Conservation (phyloP, 2,329 filamentous ascomycete species). For the Xylaria sp. region DNA sequence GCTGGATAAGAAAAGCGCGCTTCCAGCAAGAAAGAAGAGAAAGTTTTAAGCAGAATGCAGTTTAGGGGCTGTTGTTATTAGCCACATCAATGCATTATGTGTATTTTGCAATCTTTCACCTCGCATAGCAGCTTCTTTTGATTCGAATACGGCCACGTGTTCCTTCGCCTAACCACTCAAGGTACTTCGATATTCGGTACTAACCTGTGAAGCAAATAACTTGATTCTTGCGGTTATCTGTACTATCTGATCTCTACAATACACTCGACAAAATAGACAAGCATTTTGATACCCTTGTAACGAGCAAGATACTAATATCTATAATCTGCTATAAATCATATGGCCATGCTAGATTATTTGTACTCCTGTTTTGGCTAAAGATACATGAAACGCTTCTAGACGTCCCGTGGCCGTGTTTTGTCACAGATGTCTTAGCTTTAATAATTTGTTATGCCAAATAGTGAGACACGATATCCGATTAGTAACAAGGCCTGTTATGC, state of each 20-base stretch:
- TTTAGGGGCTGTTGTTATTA: neutral
- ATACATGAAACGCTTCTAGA: no score
- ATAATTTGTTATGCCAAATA: no score
- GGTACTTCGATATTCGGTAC: neutral
- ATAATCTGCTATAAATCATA: no score
- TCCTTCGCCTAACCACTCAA: neutral
- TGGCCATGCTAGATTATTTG: no score
- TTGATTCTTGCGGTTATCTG: neutral
- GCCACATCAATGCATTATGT: neutral
- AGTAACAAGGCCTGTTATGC: neutral
- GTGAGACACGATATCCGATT: neutral
- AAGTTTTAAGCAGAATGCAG: constrained; percentile 50
- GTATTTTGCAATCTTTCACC: neutral
- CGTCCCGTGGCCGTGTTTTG: no score
- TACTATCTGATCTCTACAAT: neutral
- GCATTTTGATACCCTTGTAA: neutral
- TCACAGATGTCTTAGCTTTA: no score
- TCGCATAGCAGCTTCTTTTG: neutral
- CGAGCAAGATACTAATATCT: neutral
- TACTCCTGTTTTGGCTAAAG: no score
- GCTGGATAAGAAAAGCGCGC: constrained; percentile 54
- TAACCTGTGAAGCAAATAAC: neutral
- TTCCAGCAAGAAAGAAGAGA: constrained; percentile 61
- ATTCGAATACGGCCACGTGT: neutral
- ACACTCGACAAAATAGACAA: neutral